Conservation (phyloP, 169 alveolate genomes). For the Plasmodium knowlesi region DNA sequence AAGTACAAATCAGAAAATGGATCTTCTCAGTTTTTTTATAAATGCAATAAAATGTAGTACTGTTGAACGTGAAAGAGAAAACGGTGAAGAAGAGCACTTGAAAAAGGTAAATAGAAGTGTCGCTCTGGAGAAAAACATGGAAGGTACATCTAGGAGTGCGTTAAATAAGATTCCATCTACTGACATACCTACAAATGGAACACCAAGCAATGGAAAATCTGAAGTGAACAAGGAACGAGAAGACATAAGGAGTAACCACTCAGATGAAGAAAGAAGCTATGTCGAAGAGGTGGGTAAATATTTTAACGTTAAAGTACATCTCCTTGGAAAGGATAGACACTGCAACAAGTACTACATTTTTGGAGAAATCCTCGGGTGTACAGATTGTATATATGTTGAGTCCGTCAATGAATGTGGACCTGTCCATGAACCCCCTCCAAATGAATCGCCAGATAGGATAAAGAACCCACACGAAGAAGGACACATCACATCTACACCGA, state of each 20-base stretch:
- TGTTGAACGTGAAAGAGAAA: background rate
- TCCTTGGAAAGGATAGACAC: slow-evolving; percentile 14
- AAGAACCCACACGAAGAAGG: background rate
- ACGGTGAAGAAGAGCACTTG: background rate
- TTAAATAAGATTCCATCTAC: background rate
- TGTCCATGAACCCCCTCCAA: background rate
- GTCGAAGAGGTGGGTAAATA: background rate
- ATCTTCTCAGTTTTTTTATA: background rate
- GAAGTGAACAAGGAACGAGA: background rate
- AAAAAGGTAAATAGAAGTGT: background rate
- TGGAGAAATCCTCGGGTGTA: slow-evolving; percentile 2
- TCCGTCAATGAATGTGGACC: background rate
- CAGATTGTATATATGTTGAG: slow-evolving; percentile 12
- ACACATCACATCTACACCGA: background rate
- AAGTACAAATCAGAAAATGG: slow-evolving; percentile 2
- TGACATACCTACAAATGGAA: background rate
- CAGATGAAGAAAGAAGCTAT: background rate
- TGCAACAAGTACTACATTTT: slow-evolving; percentile 1
- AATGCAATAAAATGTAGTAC: slow-evolving; percentile 13
- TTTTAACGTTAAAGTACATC: background rate
- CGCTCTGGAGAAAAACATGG: background rate
- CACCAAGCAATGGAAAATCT: background rate
- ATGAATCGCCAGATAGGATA: background rate
- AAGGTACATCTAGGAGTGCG: background rate
- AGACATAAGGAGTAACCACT: background rate